Conservation (phyloP, 768 basidiomycete genomes). For the Trametes cinnabarina region DNA sequence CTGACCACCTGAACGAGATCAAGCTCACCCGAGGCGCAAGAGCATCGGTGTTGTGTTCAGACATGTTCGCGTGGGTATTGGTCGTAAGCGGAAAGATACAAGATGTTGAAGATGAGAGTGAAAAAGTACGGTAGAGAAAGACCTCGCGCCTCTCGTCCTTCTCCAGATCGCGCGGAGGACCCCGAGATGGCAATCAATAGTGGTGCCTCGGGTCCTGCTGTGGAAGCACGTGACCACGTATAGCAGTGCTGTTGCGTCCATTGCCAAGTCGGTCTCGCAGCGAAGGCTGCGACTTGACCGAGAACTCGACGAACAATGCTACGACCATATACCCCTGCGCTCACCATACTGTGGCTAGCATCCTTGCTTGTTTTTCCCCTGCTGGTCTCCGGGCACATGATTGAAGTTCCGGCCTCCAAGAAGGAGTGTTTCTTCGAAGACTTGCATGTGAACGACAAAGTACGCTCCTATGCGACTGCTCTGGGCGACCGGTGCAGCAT, state of each 20-base stretch:
- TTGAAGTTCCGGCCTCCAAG: slow-evolving; percentile 71
- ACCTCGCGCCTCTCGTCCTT: slow-evolving; percentile 13
- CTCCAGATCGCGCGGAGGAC: slow-evolving; percentile 19
- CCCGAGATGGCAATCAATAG: slow-evolving; percentile 22
- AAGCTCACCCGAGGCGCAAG: slow-evolving; percentile 68
- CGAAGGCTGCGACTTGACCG: background rate
- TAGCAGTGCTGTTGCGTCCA: slow-evolving; percentile 5
- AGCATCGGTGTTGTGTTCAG: slow-evolving; percentile 46
- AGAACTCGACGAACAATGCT: slow-evolving; percentile 34
- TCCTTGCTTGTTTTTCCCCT: slow-evolving; percentile 33
- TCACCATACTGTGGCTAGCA: slow-evolving; percentile 42
- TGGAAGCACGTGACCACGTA: slow-evolving; percentile 9
- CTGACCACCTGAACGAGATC: slow-evolving; percentile 4
- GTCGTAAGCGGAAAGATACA: slow-evolving; percentile 11
- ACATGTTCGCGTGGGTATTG: slow-evolving; percentile 19
- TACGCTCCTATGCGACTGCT: slow-evolving; percentile 30
- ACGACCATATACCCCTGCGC: slow-evolving; percentile 37
- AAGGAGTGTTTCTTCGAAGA: slow-evolving; percentile 98
- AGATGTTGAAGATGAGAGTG: slow-evolving; percentile 7
- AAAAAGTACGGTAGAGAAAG: slow-evolving; percentile 20
- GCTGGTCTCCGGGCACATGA: slow-evolving; percentile 60
- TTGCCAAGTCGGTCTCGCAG: background rate
- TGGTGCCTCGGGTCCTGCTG: slow-evolving; percentile 15
- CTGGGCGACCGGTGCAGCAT: background rate
- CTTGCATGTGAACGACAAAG: slow-evolving; percentile 88